Percentiles rank a stretch among this genome's conserved stretches.
Conservation (phyloP, 495 filamentous ascomycete species). For the Haplographium delicatum region DNA sequence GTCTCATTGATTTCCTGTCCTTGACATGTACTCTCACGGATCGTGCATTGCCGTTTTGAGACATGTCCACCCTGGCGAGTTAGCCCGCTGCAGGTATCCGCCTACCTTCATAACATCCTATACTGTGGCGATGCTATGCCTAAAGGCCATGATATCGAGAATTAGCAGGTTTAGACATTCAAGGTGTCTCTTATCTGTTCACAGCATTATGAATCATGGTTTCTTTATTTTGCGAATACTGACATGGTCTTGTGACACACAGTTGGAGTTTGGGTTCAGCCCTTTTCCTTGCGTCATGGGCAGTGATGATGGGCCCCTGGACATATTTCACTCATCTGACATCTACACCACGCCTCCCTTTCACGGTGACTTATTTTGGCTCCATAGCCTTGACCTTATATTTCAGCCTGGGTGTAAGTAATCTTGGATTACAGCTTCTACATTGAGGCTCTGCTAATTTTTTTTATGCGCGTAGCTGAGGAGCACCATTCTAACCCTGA, state of each 20-base stretch:
- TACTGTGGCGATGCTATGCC: no score
- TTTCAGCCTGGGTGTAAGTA: conserved; percentile 85
- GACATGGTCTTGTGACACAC: conserved; percentile 21
- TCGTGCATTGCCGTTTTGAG: conserved; percentile 10
- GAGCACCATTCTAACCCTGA: conserved; percentile 72
- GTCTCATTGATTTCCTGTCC: conserved; percentile 38
- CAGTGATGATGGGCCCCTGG: conserved; percentile 85
- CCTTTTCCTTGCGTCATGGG: conserved; percentile 89
- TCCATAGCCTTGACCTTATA: conserved; percentile 86
- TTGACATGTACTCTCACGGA: not conserved
- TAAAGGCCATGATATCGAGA: conserved; percentile 4
- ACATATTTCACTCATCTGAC: conserved; percentile 78
- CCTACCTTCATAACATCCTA: conserved; percentile 15
- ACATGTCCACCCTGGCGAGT: conserved; percentile 13
- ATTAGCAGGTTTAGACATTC: not conserved
- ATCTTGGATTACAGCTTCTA: conserved; percentile 18
- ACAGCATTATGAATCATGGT: conserved; percentile 18
- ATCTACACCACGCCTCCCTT: conserved; percentile 80
- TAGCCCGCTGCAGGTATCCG: conserved; percentile 28
- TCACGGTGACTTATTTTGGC: conserved; percentile 96
- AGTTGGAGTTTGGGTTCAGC: conserved; percentile 94
- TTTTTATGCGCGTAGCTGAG: conserved; percentile 52
- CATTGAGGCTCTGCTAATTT: conserved; percentile 1
- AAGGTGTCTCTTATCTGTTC: not conserved
- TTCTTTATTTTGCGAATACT: conserved; percentile 7